Base-by-base conservation (phyloP, 2,329 filamentous ascomycete species). In the Leptosphaerulina australis region DNA sequence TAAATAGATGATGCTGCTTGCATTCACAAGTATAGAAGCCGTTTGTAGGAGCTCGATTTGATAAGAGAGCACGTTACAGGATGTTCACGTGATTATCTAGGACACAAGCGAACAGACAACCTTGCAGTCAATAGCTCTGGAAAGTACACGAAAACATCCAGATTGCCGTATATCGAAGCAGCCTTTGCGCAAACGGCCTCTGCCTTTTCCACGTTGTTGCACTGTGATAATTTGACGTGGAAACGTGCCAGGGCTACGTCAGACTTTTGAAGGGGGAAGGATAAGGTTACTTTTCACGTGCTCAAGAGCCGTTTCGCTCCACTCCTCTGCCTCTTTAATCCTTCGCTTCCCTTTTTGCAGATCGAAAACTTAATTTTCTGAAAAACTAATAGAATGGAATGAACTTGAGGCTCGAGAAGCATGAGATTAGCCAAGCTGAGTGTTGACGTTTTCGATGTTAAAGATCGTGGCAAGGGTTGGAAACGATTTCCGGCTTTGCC, bases 361-460 rank as follows among this genome's bases (percentile, higher is more conserved):
- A 17, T 25, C 15, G 14, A 14, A 31, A 4, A 12, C 6, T 31
- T 11, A 36, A 41, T n/a, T 2, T 35, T 41, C 18, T 45, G 12
- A 15, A 40, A 35, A 7, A 25, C n/a, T n/a, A n/a, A n/a, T n/a
- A n/a, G n/a, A n/a, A n/a, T n/a, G n/a, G n/a, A n/a, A n/a, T n/a
- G 17, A 6, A 14, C 15, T 11, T 20, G 17, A 18, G n/a, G 30
- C 9, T 11, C 30, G 20, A 17, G 10, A 20, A 37, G 34, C 22
- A 22, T 22, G 18, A 53, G 44, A 53, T n/a, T 58, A 46, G 33
- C 26, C 34, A 34, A 44, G 12, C 12, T 24, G 41, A 50, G 47
- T 59, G 53, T 55, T 58, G 55, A 58, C 55, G 53, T 59, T 50
- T 25, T 46, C 44, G 49, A 53, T 37, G 30, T 33, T 37, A n/a